Evolutionary conservation across 176 grass and related monocot species (phyloP).

Genomic region (Phragmites australis): DNA sequence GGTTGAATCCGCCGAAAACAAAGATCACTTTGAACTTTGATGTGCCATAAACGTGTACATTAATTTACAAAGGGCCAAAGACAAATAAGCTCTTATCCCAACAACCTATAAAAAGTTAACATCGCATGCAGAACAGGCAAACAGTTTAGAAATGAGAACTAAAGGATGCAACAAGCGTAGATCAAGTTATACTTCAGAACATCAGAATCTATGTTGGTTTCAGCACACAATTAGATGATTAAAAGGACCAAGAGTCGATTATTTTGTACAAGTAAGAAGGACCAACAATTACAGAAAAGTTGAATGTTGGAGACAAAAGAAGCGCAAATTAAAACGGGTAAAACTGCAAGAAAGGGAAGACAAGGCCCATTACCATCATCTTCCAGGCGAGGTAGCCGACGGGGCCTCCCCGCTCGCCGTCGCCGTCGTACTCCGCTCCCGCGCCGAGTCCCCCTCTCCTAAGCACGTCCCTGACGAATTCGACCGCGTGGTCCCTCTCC

Average conservation of each 20-base stretch:
- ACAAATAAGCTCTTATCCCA: neutral
- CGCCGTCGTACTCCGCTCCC: constrained; percentile 42
- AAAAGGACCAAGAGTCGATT: neutral
- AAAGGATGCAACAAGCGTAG: neutral
- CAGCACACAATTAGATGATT: neutral
- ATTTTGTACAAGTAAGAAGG: neutral
- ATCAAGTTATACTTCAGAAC: neutral
- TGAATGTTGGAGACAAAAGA: neutral
- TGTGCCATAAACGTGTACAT: neutral
- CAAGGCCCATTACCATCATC: constrained; percentile 70
- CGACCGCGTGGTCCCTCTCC: constrained; percentile 61
- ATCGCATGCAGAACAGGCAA: neutral
- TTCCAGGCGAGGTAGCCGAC: constrained; percentile 91
- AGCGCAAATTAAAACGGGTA: neutral
- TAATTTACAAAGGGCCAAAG: neutral
- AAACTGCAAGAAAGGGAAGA: neutral
- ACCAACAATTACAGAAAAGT: neutral
- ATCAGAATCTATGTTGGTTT: neutral
- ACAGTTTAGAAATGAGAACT: constrained; percentile 4
- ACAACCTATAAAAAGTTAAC: constrained; percentile 7
- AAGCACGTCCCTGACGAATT: constrained; percentile 88
- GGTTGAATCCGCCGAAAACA: constrained; percentile 1
- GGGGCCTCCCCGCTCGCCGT: constrained; percentile 61
- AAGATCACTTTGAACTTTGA: constrained; percentile 13
- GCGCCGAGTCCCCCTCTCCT: constrained; percentile 59